Conservation (phyloP, 2,329 filamentous ascomycete genomes). For the Beauveria medogensis region DNA sequence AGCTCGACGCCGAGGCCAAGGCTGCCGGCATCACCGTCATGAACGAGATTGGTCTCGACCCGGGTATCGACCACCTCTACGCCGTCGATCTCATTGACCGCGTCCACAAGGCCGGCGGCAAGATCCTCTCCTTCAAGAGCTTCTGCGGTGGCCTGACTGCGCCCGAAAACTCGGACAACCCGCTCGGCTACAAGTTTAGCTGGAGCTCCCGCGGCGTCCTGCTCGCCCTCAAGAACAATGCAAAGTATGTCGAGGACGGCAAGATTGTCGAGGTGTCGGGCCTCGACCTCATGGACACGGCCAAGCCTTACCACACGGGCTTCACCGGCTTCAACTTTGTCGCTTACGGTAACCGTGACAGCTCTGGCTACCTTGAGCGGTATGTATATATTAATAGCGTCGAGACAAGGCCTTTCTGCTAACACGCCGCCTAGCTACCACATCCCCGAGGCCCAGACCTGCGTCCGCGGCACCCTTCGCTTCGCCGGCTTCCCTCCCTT, state of each 20-base stretch:
- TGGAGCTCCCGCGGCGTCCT: slow-evolving; percentile 61
- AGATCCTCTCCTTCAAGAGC: slow-evolving; percentile 71
- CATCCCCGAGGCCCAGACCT: slow-evolving; percentile 87
- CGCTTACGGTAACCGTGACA: slow-evolving; percentile 89
- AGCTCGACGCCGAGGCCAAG: slow-evolving; percentile 75
- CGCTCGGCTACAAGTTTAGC: slow-evolving; percentile 70
- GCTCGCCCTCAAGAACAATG: slow-evolving; percentile 78
- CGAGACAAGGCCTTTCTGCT: neutral
- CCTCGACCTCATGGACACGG: slow-evolving; percentile 71
- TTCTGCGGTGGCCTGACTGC: slow-evolving; percentile 78
- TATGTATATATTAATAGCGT: neutral
- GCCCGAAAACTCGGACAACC: slow-evolving; percentile 72
- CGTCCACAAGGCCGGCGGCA: slow-evolving; percentile 81
- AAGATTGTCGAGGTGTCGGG: slow-evolving; percentile 59
- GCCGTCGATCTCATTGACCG: slow-evolving; percentile 82
- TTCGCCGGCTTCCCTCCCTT: slow-evolving; percentile 90
- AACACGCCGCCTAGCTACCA: slow-evolving; percentile 43
- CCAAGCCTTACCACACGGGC: slow-evolving; percentile 90
- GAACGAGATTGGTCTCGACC: slow-evolving; percentile 77
- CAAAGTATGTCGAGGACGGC: slow-evolving; percentile 74
- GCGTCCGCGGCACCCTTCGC: slow-evolving; percentile 73
- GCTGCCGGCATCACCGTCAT: slow-evolving; percentile 92
- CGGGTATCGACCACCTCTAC: slow-evolving; percentile 59
- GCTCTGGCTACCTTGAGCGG: slow-evolving; percentile 75
- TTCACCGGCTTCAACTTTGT: slow-evolving; percentile 78